A percentile compares a stretch with the other conserved stretches of the same genome.
Conservation (phyloP, 2,329 filamentous ascomycete species). For the Didymella sp. region DNA sequence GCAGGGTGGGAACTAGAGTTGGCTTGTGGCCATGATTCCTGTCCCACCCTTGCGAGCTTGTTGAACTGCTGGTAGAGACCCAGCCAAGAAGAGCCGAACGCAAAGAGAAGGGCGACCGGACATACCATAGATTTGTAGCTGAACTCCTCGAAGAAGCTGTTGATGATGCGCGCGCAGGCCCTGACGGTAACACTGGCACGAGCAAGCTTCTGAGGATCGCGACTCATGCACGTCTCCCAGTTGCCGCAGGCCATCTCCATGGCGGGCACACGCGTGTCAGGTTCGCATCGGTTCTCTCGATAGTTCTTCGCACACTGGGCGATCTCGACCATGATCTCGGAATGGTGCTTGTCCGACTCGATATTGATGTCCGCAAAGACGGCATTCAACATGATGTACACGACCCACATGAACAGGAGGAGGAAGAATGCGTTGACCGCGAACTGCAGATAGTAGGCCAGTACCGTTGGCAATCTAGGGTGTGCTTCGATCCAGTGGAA, state of each 20-base stretch:
- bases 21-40: neutral
- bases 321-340: slow-evolving; percentile 75
- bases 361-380: slow-evolving; percentile 77
- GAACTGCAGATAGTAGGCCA: slow-evolving; percentile 72
- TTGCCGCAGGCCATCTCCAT: slow-evolving; percentile 75
- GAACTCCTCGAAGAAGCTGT: slow-evolving; percentile 90
- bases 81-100: neutral
- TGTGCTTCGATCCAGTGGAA: slow-evolving; percentile 70
- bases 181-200: slow-evolving; percentile 81
- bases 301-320: slow-evolving; percentile 76
- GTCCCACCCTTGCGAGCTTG: neutral
- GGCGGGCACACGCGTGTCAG: slow-evolving; percentile 71
- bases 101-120: slow-evolving; percentile 18
- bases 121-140: slow-evolving; percentile 79
- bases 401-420: slow-evolving; percentile 66
- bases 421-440: slow-evolving; percentile 70
- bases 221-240: slow-evolving; percentile 88
- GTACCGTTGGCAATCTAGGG: slow-evolving; percentile 68
- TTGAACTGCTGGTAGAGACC: neutral
- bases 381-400: slow-evolving; percentile 72
- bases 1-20: neutral
- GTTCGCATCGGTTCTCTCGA: slow-evolving; percentile 75
- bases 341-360: slow-evolving; percentile 72
- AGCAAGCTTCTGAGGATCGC: slow-evolving; percentile 79
- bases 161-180: slow-evolving; percentile 91